Conservation (phyloP, 2,329 filamentous ascomycete genomes). For the Fusarium sp. region DNA sequence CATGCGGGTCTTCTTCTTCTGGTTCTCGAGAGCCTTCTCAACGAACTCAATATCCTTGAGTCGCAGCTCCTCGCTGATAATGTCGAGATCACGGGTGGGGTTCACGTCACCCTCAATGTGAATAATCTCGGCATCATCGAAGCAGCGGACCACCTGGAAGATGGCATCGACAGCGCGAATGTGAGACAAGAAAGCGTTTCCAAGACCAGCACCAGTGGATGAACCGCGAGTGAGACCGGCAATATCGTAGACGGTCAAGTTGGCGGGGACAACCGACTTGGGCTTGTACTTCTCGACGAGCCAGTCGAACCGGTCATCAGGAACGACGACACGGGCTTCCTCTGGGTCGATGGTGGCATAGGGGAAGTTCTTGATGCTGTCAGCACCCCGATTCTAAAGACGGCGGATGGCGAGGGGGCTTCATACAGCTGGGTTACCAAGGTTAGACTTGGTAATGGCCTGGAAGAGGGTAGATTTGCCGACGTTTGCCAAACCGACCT, state of each 20-base stretch:
- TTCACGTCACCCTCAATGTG: conserved; percentile 99
- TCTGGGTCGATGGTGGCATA: conserved; percentile 99
- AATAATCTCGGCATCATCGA: conserved; percentile 99
- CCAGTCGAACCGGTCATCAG: conserved; percentile 97
- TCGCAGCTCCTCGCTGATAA: conserved; percentile 96
- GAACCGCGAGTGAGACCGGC: conserved; percentile 96
- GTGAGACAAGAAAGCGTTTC: conserved; percentile 98
- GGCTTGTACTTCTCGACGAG: conserved; percentile 96
- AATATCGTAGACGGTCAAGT: conserved; percentile 98
- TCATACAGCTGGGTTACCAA: conserved; percentile 96
- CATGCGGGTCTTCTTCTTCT: conserved; percentile 94
- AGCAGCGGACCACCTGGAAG: conserved; percentile 96
- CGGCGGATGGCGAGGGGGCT: conserved; percentile 52
- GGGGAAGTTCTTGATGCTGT: conserved; percentile 85
- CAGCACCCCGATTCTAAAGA: conserved; percentile 57
- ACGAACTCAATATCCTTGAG: conserved; percentile 99
- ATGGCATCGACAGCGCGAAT: conserved; percentile 98
- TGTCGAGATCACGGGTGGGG: conserved; percentile 92
- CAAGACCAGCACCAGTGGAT: conserved; percentile 96
- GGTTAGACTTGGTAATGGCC: conserved; percentile 96
- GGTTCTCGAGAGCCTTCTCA: conserved; percentile 92
- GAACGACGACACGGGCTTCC: conserved; percentile 96
- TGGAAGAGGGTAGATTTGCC: conserved; percentile 99
- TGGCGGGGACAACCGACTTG: conserved; percentile 96
- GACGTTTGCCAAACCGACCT: conserved; percentile 99